A percentile compares a stretch with the other conserved stretches of the same genome.
These are phyloP conservation scores for Candida rishiriensis DNA, from an alignment of 805 yeast species.

Conservation along the genomic window DNA sequence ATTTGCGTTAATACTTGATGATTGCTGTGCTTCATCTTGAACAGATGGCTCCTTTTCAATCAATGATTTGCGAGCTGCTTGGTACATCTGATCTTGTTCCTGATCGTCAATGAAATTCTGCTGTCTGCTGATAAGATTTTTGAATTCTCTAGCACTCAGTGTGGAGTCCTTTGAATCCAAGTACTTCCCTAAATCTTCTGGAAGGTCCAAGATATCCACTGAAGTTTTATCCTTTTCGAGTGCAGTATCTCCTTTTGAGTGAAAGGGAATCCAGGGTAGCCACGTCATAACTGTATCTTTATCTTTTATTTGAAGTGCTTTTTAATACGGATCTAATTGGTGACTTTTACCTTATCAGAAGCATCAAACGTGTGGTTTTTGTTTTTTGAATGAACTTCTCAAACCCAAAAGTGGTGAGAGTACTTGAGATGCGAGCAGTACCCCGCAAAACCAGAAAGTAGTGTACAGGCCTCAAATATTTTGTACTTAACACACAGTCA, in stretches of 20 bases:
- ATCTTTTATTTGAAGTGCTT: no score
- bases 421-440: no score
- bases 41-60: slow-evolving; percentile 1
- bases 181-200: slow-evolving; percentile 24
- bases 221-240: slow-evolving; percentile 5
- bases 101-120: slow-evolving; percentile 1
- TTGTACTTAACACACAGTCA: no score
- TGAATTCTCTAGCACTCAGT: slow-evolving; percentile 30
- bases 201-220: slow-evolving; percentile 8
- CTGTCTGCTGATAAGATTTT: slow-evolving; percentile 17
- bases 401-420: no score
- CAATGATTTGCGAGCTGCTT: neutral
- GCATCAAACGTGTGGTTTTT: no score
- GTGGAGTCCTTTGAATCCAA: slow-evolving; percentile 22
- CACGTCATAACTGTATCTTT: no score
- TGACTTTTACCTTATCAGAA: no score
- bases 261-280: slow-evolving; percentile 5
- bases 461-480: no score
- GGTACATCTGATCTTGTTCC: neutral
- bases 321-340: no score
- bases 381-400: no score
- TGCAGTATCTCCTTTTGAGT: neutral
- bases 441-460: no score
- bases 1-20: slow-evolving; percentile 2
- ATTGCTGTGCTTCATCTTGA: neutral